Evolutionary conservation across 2,329 filamentous ascomycete species (phyloP), one percentile per base, ranked within the genome.

Genomic region (Talaromyces rugulosus): DNA sequence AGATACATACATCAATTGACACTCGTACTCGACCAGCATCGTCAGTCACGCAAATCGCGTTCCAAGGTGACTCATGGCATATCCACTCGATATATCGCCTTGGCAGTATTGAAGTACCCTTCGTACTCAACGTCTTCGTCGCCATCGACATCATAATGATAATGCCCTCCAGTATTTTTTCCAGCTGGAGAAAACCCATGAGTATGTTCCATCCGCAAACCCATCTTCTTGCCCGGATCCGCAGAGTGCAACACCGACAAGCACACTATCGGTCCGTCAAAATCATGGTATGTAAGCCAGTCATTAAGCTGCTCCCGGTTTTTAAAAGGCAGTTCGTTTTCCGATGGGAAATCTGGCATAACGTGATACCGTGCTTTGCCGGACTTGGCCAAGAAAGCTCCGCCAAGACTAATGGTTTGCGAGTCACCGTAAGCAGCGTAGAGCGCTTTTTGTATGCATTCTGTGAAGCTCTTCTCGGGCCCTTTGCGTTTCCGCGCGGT

Each of bases 141-240:
- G 5, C 69, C 66, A 6, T 72, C 69, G 1, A 75, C 56, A 67
- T 78, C 79, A 63, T 71, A 78, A 64, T 82, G 79, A 65, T 81
- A 81, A 67, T 82, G 80, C 0, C 80, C 80, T 3, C 80, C 80
- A 11, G 69, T 67, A 11, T 62, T 66, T 53, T 67, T 57, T 4
- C 70, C 72, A 6, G 68, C 63, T 1, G 65, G 54, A 2, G 77
- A 76, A 59, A 80, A 81, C 27, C 75, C 77, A 68, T 82, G 80
- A 4, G 80, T 81, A 65, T 83, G 80, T 64, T 83, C 81, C 67
- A 81, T 77, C 31, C 80, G 69, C 56, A 82, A 62, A 0, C 70
- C 74, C 63, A 80, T 61, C 1, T 66, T 70, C 44, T 72, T 42
- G 1, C 5, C 74, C 0, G 75, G 75, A 61, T 81, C 77, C 8